These are phyloP conservation scores for Salix exigua DNA, from an alignment of 345 rosid species.

Conservation along the genomic window DNA sequence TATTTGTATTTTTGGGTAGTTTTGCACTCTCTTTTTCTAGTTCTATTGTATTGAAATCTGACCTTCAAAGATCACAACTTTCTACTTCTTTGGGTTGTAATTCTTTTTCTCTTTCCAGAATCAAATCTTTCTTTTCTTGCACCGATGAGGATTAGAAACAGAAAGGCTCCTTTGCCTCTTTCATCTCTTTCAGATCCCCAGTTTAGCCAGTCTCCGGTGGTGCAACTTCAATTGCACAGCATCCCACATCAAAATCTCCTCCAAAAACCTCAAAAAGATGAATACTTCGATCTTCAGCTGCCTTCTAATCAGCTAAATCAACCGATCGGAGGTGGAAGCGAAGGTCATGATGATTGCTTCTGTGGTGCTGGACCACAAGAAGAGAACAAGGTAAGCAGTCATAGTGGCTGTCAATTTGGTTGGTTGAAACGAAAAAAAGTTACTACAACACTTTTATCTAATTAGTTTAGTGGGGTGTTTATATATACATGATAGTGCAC, in stretches of 20 bases:
- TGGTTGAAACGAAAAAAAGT: slow-evolving; percentile 20
- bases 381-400: slow-evolving; percentile 12
- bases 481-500: slow-evolving; percentile 38
- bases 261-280: slow-evolving; percentile 5
- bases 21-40: slow-evolving; percentile 21
- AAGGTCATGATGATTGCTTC: slow-evolving; percentile 15
- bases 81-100: background rate
- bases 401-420: slow-evolving; percentile 27
- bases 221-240: slow-evolving; percentile 40
- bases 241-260: slow-evolving; percentile 15
- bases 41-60: slow-evolving; percentile 8
- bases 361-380: background rate
- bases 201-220: slow-evolving; percentile 47
- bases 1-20: slow-evolving; percentile 12
- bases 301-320: slow-evolving; percentile 40
- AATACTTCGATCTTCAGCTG: slow-evolving; percentile 10
- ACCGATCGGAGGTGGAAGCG: slow-evolving; percentile 31
- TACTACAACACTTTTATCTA: background rate
- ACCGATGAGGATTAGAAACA: slow-evolving; percentile 93
- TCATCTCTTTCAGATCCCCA: slow-evolving; percentile 81
- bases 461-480: background rate
- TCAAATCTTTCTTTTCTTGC: slow-evolving; percentile 20
- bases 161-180: slow-evolving; percentile 67
- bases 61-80: slow-evolving; percentile 18
- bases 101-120: background rate